Conservation (phyloP, 2,329 filamentous ascomycete species). For the Alternaria conjuncta region DNA sequence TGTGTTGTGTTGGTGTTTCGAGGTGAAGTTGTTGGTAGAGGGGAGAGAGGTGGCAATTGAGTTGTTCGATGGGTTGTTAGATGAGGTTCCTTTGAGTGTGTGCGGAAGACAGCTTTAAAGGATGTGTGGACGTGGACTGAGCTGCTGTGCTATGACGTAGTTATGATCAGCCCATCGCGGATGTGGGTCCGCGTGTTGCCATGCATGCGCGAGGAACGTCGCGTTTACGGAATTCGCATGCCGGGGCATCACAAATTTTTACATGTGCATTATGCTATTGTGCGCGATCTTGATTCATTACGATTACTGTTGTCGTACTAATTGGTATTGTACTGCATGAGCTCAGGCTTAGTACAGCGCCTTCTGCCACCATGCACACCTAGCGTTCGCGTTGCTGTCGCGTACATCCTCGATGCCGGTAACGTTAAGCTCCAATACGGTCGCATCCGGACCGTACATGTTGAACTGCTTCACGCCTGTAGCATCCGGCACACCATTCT, state of each 20-base stretch:
- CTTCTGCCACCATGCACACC: constrained; percentile 63
- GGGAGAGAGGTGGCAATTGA: neutral
- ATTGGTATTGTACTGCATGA: neutral
- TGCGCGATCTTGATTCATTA: neutral
- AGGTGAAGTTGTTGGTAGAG: constrained; percentile 1
- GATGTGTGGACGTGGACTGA: constrained; percentile 10
- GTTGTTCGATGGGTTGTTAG: constrained; percentile 11
- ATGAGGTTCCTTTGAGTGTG: constrained; percentile 2
- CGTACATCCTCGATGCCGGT: constrained; percentile 49
- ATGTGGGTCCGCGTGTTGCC: constrained; percentile 6
- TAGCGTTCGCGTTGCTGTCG: constrained; percentile 56
- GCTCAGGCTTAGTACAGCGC: constrained; percentile 45
- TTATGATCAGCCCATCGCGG: constrained; percentile 21
- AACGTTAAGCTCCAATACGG: constrained; percentile 54
- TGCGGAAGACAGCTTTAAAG: constrained; percentile 25
- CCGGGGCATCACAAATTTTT: neutral
- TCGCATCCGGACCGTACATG: constrained; percentile 54
- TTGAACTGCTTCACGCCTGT: constrained; percentile 53
- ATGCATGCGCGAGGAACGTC: neutral
- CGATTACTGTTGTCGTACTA: neutral
- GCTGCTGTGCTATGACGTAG: constrained; percentile 29
- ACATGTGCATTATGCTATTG: neutral
- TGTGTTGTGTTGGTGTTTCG: constrained; percentile 6
- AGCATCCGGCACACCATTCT: constrained; percentile 47
- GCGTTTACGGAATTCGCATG: constrained; percentile 8